Base-by-base conservation (phyloP, 1,139 yeast species). In the Kodamaea derodonti region DNA sequence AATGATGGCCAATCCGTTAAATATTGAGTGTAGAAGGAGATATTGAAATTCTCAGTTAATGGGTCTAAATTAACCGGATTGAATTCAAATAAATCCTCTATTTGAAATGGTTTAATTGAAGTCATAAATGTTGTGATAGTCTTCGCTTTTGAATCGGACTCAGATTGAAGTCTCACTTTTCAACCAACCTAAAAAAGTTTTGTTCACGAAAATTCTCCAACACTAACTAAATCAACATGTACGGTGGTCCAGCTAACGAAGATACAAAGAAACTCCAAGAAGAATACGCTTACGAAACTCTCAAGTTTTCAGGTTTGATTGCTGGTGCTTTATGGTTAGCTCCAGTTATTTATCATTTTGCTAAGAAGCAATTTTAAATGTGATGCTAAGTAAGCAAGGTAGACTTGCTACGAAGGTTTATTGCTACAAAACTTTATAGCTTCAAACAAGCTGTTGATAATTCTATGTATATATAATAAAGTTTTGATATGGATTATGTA, bases 1-100 rank as follows among this genome's bases (percentile, higher is more conserved):
- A 94, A 65, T 22, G 88, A 72, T 3, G 98, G 97, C 97, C 97
- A 90, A 33, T 74, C 71, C 10, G 80, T 72, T 35, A 94, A 66
- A 51, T 94, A 94, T 45, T 86, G 88, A 22, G 85, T 72, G 52
- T 92, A 94, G 54, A 88, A 92, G 32, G 80, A 83, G 14, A 85
- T 58, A 34, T 87, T 84, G 63, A 85, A 94, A 60, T 90, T 92
- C 52, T 90, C 97, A 0, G 97, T 92, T 36, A 90, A 69, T 1
- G 85, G 84, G 49, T 92, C 98, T 18, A 92, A 62, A 52, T 92
- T 92, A 30, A 88, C 79, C 8, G 84, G 65, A 50, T 86, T 86
- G 36, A 84, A 54, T 10, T 75, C 67, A 46, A 88, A 80, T 30
- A 92, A 62, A 51, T 92, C 97, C 4, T 88, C 80, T 4, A 95